Evolutionary conservation across 805 yeast genomes (phyloP).

Genomic region (Ogataea haglerorum): DNA sequence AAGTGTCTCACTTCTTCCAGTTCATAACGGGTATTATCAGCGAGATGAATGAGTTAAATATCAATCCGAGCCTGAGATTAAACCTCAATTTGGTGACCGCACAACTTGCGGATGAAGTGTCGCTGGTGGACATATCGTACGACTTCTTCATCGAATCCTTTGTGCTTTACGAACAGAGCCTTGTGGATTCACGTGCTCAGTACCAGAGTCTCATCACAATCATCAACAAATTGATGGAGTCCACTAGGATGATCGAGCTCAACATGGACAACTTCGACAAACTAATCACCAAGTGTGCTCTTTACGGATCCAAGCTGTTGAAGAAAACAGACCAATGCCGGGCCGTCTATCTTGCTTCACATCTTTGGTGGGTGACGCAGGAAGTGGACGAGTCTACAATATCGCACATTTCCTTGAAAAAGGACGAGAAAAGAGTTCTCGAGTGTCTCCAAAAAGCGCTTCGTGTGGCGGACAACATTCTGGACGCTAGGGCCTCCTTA

Average conservation of each 20-base stretch:
- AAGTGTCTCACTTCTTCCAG: constrained; percentile 50
- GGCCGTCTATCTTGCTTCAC: constrained; percentile 82
- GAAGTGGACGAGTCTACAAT: constrained; percentile 29
- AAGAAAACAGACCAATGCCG: constrained; percentile 95
- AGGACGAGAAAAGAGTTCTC: constrained; percentile 67
- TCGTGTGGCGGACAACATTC: constrained; percentile 89
- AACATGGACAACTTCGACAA: constrained; percentile 69
- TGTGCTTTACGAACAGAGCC: constrained; percentile 69
- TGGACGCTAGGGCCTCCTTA: constrained; percentile 70
- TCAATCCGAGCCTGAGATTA: constrained; percentile 34
- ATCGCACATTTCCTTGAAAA: constrained; percentile 27
- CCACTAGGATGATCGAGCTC: constrained; percentile 38
- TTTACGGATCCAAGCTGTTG: constrained; percentile 82
- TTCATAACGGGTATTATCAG: constrained; percentile 66
- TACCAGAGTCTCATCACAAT: constrained; percentile 47
- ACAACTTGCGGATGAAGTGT: constrained; percentile 72
- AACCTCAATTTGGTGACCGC: constrained; percentile 65
- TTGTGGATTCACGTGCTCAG: constrained; percentile 47
- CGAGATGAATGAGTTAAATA: constrained; percentile 50
- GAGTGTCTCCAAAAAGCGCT: constrained; percentile 88
- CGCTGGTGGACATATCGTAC: constrained; percentile 68
- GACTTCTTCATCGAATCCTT: constrained; percentile 89
- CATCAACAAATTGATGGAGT: constrained; percentile 42
- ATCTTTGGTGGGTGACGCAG: constrained; percentile 91
- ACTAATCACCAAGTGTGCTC: constrained; percentile 77